Percentiles rank a stretch among this genome's conserved stretches.
Evolutionary conservation across 2,329 filamentous ascomycete species (phyloP).

Genomic region (Hymenotorrendiella dingleyae): DNA sequence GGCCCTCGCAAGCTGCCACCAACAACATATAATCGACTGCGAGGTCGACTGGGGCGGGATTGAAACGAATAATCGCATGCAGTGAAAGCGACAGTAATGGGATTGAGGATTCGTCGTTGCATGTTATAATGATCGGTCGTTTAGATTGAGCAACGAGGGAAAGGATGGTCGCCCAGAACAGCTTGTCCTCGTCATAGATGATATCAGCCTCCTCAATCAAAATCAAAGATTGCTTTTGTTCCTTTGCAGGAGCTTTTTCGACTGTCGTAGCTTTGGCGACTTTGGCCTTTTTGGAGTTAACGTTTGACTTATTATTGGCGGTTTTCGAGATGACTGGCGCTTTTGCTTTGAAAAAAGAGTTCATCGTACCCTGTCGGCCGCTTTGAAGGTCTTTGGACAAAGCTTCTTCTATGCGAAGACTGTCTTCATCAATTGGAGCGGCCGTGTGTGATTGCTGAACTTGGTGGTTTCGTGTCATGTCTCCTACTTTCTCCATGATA

Average conservation of each 20-base stretch:
- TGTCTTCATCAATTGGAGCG: conserved; percentile 29
- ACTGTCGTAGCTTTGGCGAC: conserved; percentile 1
- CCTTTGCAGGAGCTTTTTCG: conserved; percentile 18
- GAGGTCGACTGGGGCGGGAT: conserved; percentile 56
- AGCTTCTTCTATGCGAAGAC: conserved; percentile 36
- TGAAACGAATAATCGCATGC: conserved; percentile 78
- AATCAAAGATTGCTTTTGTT: conserved; percentile 89
- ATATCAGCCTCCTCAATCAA: conserved; percentile 91
- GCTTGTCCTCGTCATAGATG: conserved; percentile 90
- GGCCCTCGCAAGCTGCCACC: conserved; percentile 83
- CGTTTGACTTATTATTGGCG: conserved; percentile 21
- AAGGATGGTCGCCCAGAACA: conserved; percentile 83
- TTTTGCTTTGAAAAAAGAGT: conserved; percentile 68
- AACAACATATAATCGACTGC: conserved; percentile 77
- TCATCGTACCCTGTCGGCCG: conserved; percentile 73
- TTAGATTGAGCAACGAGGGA: conserved; percentile 77
- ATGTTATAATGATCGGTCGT: conserved; percentile 90
- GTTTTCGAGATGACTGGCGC: conserved; percentile 20
- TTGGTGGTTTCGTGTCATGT: conserved; percentile 94
- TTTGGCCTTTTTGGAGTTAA: conserved; percentile 20
- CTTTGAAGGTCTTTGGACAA: conserved; percentile 54
- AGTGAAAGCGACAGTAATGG: conserved; percentile 69
- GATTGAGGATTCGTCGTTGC: conserved; percentile 82
- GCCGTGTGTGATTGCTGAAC: conserved; percentile 52
- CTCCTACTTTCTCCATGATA: conserved; percentile 83